phyloP scores from a whole-genome alignment of 805 yeast genomes.

The Metschnikowia similis region DNA sequence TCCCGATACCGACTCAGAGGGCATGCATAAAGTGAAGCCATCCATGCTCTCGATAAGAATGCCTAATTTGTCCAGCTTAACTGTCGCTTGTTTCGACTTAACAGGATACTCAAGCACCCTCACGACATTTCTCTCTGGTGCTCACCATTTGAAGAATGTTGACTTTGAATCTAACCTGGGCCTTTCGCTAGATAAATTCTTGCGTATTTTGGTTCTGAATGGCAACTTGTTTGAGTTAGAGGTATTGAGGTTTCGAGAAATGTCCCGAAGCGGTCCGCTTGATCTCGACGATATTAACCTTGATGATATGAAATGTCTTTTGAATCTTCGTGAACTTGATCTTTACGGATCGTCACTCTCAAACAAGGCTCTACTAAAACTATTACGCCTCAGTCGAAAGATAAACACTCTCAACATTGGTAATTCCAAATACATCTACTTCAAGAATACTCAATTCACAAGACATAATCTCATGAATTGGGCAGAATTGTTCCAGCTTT shows the following conservation, averaged over 20 bases:
- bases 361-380: constrained; percentile 10
- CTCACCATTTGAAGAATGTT: constrained; percentile 18
- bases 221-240: constrained; percentile 24
- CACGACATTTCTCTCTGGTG: constrained; percentile 23
- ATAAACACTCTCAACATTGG: constrained; percentile 13
- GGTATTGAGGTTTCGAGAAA: constrained; percentile 30
- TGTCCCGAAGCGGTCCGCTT: constrained; percentile 16
- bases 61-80: neutral
- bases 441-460: constrained; percentile 12
- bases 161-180: constrained; percentile 33
- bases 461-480: constrained; percentile 9
- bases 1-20: neutral
- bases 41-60: neutral
- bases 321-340: constrained; percentile 26
- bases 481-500: constrained; percentile 8
- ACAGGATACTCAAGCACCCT: constrained; percentile 15
- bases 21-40: constrained; percentile 1
- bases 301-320: constrained; percentile 22
- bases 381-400: constrained; percentile 9
- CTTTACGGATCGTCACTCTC: constrained; percentile 16
- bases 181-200: constrained; percentile 24
- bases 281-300: constrained; percentile 25
- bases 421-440: constrained; percentile 9
- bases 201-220: constrained; percentile 27
- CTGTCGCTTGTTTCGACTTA: constrained; percentile 31